Conservation (phyloP, 2,329 filamentous ascomycete species). For the Nakataea oryzae region DNA sequence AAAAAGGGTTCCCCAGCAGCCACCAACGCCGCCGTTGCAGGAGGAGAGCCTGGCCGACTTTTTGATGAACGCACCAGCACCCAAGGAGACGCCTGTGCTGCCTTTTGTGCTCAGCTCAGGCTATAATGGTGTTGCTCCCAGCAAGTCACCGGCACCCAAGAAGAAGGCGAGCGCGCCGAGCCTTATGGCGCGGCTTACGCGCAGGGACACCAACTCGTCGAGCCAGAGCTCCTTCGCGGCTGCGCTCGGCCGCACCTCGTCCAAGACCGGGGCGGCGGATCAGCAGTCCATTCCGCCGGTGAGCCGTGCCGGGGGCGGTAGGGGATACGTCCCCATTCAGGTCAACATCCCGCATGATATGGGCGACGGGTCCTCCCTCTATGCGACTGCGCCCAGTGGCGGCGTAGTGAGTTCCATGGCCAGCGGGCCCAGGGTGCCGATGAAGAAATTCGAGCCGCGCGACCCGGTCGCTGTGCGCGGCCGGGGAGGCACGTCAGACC, state of each 20-base stretch:
- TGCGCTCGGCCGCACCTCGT: constrained; percentile 13
- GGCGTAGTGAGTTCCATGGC: constrained; percentile 5
- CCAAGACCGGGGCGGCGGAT: constrained; percentile 15
- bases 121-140: background rate
- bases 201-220: constrained; percentile 20
- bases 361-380: constrained; percentile 25
- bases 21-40: constrained; percentile 25
- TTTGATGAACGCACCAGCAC: constrained; percentile 58
- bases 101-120: constrained; percentile 17
- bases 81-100: constrained; percentile 33
- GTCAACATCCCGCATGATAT: constrained; percentile 34
- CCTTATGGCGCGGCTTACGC: constrained; percentile 48
- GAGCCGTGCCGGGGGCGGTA: constrained; percentile 25
- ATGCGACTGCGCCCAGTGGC: constrained; percentile 15
- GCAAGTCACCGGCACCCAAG: constrained; percentile 29
- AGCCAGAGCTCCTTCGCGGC: constrained; percentile 8
- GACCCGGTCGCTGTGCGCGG: constrained; percentile 31
- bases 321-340: constrained; percentile 42
- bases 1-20: constrained; percentile 19
- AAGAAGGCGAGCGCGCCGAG: constrained; percentile 56
- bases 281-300: constrained; percentile 21
- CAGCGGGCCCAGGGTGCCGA: constrained; percentile 29
- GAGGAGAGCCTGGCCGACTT: constrained; percentile 69
- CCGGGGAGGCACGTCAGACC: constrained; percentile 46
- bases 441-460: constrained; percentile 49